Evolutionary conservation across 169 alveolate genomes (phyloP), one percentile per base, ranked within the genome.

Genomic region (Theileria orientalis): DNA sequence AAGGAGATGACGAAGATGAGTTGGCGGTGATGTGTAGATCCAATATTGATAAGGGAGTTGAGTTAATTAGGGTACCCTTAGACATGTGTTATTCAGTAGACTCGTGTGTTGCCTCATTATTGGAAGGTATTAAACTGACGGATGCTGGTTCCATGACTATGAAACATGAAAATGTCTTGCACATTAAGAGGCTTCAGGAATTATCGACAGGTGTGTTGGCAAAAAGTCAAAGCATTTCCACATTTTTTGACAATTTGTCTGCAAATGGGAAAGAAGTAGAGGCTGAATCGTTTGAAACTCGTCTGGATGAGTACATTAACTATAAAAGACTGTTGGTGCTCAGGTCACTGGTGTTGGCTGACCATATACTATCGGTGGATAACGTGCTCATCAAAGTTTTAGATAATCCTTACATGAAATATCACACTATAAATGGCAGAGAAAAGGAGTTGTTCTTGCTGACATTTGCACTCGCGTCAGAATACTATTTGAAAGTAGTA

Each of bases 1-100:
- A 62, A 9, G 87, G 87, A 19, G 87, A 79, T 63, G 64, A 70
- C 14, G 87, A 75, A 8, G 47, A 14, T 7, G 87, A 79, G 44
- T 56, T 54, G 16, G 23, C 14, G 41, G 27, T 71, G 13, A 59
- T 70, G 0, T 67, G 72, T 32, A 37, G 27, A 64, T 16, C 25
- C 11, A 37, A 59, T 21, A 40, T 79, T 14, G 5, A 44, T 21
- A 40, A 52, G 3, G 78, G 73, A 0, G 44, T 9, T 19, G 49
- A 32, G 19, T 23, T 79, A 2, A 47, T 42, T 13, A 71, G 27
- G 8, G 35, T 79, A 16, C 83, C 83, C 14, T 6, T 27, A 1
- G 27, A 41, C 35, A 30, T 49, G 16, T 62, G 77, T 1, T 40
- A 19, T n/a, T 71, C 66, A 11, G 72, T 79, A 14, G 73, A 29